phyloP scores from a whole-genome alignment of 169 alveolate genomes.

The Neospora caninum region DNA sequence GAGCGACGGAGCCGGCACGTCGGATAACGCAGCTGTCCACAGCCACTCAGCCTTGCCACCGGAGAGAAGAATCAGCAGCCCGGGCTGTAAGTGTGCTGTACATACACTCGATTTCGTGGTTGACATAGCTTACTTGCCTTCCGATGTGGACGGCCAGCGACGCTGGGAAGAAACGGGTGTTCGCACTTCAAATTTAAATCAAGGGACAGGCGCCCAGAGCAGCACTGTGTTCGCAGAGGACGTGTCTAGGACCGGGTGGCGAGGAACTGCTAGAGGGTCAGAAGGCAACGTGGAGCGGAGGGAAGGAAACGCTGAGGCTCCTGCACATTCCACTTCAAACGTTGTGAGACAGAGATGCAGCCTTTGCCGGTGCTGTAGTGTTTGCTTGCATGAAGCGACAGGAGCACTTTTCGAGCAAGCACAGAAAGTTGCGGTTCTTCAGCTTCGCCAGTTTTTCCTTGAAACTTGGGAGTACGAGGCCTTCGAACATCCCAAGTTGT shows the following conservation, averaged over 20 bases:
- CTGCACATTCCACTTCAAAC: too few species aligned
- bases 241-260: too few species aligned
- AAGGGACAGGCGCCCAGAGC: too few species aligned
- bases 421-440: conserved; percentile 37
- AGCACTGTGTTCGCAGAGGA: too few species aligned
- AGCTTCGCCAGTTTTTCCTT: conserved; percentile 49
- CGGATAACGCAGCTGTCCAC: not conserved
- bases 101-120: conserved; percentile 34
- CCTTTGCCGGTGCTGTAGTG: not conserved
- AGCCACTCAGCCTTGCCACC: not conserved
- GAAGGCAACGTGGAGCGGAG: too few species aligned
- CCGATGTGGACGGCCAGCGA: too few species aligned
- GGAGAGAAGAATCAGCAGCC: not conserved
- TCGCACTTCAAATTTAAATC: too few species aligned
- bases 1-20: not conserved
- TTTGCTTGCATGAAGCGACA: not conserved
- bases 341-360: not conserved
- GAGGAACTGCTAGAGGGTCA: too few species aligned
- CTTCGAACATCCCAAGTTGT: not conserved
- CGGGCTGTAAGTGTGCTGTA: not conserved
- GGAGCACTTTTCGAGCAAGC: conserved; percentile 14
- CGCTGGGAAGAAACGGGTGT: too few species aligned
- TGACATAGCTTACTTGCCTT: not conserved
- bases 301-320: too few species aligned
- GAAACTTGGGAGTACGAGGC: conserved; percentile 53